These are phyloP conservation scores for Boletus rufocinnamomeus DNA, from an alignment of 768 basidiomycete species.

Conservation along the genomic window DNA sequence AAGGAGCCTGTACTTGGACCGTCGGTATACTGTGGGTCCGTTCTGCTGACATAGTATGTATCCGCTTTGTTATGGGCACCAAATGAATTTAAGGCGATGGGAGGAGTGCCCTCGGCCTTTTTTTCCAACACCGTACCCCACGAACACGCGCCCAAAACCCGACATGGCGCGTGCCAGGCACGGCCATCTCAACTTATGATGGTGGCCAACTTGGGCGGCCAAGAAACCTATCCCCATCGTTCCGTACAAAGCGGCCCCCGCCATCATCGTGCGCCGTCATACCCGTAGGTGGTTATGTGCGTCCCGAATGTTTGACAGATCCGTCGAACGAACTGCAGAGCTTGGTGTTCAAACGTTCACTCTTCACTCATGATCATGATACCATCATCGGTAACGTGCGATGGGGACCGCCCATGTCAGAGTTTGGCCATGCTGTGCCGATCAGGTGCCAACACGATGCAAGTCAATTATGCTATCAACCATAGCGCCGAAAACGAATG, in stretches of 20 bases:
- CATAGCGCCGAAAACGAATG: neutral
- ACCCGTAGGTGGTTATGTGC: neutral
- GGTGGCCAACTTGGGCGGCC: neutral
- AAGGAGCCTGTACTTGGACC: constrained; percentile 4
- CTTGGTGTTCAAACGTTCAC: neutral
- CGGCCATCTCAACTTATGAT: neutral
- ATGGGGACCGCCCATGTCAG: neutral
- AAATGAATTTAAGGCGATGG: constrained; percentile 2
- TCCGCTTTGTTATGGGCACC: neutral
- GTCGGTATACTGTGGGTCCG: neutral
- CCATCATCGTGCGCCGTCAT: neutral
- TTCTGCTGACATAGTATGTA: neutral
- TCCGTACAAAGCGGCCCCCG: constrained; percentile 11
- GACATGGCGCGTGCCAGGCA: constrained; percentile 4
- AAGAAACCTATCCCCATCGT: constrained; percentile 1
- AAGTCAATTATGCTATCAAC: neutral
- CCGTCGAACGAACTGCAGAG: constrained; percentile 1
- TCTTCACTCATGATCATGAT: neutral
- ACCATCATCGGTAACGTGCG: constrained; percentile 5
- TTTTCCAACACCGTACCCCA: neutral
- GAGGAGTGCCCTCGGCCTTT: no score
- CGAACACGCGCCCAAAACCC: neutral
- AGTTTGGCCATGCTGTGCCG: constrained; percentile 18
- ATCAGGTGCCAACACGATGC: constrained; percentile 1
- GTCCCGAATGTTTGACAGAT: constrained; percentile 3